phyloP scores from a whole-genome alignment of 2,329 filamentous ascomycete species.

The Talaromyces sp. region DNA sequence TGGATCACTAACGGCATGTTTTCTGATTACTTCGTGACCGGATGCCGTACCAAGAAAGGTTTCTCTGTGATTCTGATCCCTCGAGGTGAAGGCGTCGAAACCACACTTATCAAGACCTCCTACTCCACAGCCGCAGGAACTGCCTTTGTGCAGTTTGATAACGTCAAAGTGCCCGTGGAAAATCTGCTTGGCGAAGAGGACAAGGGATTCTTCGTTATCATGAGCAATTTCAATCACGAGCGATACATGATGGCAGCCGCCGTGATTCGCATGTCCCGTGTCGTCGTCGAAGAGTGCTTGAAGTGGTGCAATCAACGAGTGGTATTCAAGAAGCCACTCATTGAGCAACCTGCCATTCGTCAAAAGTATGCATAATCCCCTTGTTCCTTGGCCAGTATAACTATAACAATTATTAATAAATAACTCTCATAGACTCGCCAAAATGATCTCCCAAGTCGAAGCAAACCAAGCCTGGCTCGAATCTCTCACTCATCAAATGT shows the following conservation, averaged over 20 bases:
- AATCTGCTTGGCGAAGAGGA: conserved; percentile 77
- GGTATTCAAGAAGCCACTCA: conserved; percentile 75
- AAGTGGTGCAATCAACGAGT: conserved; percentile 86
- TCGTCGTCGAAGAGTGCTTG: conserved; percentile 73
- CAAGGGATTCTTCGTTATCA: conserved; percentile 78
- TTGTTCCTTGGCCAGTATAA: too few relatives aligned
- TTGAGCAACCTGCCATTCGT: conserved; percentile 74
- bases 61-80: conserved; percentile 72
- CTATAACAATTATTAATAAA: neutral
- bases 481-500: conserved; percentile 82
- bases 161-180: conserved; percentile 76
- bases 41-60: conserved; percentile 72
- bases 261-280: conserved; percentile 60
- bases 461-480: conserved; percentile 84
- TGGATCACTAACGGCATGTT: conserved; percentile 82
- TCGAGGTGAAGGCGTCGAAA: conserved; percentile 62
- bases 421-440: conserved; percentile 58
- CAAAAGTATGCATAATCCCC: conserved; percentile 57
- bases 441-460: conserved; percentile 79
- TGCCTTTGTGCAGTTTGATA: conserved; percentile 74
- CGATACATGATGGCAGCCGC: conserved; percentile 69
- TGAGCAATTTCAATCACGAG: conserved; percentile 87
- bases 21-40: conserved; percentile 77
- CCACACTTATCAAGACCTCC: conserved; percentile 59
- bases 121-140: conserved; percentile 78